phyloP scores from a whole-genome alignment of 2,329 filamentous ascomycete genomes.

The Leptodontidium sp. region DNA sequence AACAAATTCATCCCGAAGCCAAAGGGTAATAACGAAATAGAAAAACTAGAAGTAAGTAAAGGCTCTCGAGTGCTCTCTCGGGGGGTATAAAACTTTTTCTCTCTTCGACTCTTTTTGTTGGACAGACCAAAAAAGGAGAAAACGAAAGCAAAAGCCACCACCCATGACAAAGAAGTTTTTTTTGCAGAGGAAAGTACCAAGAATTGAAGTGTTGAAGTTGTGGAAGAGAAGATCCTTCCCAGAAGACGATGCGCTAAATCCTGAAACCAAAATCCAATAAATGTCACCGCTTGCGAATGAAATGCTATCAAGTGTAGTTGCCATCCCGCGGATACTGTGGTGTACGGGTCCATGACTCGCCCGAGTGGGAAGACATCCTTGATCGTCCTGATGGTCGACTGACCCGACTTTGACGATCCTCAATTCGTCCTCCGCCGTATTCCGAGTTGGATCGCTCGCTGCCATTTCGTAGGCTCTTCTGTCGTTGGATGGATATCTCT shows the following conservation, averaged over 20 bases:
- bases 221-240: constrained; percentile 33
- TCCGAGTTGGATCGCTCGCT: constrained; percentile 60
- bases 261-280: constrained; percentile 27
- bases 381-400: constrained; percentile 36
- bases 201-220: constrained; percentile 28
- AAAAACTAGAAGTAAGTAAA: constrained; percentile 21
- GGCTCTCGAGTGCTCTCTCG: constrained; percentile 38
- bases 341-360: constrained; percentile 37
- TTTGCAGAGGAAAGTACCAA: constrained; percentile 35
- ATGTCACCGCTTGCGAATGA: constrained; percentile 34
- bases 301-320: constrained; percentile 32
- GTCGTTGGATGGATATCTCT: constrained; percentile 63
- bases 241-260: constrained; percentile 38
- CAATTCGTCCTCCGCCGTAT: constrained; percentile 38
- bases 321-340: constrained; percentile 30
- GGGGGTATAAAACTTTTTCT: constrained; percentile 42
- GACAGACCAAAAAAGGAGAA: constrained; percentile 35
- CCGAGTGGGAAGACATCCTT: constrained; percentile 37
- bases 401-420: constrained; percentile 40
- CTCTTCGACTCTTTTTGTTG: constrained; percentile 34
- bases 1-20: constrained; percentile 28
- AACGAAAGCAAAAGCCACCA: constrained; percentile 39
- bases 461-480: constrained; percentile 48
- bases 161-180: constrained; percentile 29
- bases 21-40: constrained; percentile 17